Evolutionary conservation across 306 rosid species (phyloP), one percentile per base, ranked within the genome.

Genomic region (Dryas drummondii): DNA sequence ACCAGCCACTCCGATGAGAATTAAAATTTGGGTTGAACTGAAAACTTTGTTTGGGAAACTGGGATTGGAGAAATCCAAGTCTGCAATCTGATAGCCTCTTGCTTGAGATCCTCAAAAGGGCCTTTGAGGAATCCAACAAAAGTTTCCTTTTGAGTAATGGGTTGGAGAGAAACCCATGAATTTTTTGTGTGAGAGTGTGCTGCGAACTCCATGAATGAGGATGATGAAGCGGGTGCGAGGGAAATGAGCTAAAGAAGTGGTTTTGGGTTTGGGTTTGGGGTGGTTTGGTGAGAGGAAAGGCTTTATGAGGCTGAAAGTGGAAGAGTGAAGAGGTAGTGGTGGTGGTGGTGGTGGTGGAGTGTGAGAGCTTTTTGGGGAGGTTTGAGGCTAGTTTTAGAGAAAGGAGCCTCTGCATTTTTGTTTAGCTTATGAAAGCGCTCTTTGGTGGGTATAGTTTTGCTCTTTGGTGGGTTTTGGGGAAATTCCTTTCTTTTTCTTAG

Each of bases 341-440:
- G 58, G 77, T 22, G n/a, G n/a, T n/a, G n/a, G n/a, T 59, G 26
- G 72, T 16, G 54, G 76, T 14, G 59, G 76, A 56, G 64, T 65
- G 56, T 7, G 85, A 68, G 84, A 79, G 68, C 49, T 83, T 84
- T 13, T 17, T 72, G 47, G 72, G 14, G 6, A 71, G 75, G 67
- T 61, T 74, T 44, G 82, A 72, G 17, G 78, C 84, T 71, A 78
- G 45, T 64, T 73, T 83, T 74, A 76, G 81, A 64, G 78, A 63
- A 4, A 86, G 47, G 32, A 84, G 48, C 42, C 88, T 74, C 82
- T 84, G 91, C 98, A 91, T 94, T 73, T 72, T 76, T 47, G 42
- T 16, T 22, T 80, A 3, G 71, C 51, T 64, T 55, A 16, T 50
- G 79, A 48, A 6, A 44, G 48, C 47, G 48, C 48, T 62, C 48